A percentile compares a stretch with the other conserved stretches of the same genome.
Conservation (phyloP, 164 flowering plant species). For the Litsea cubeba region DNA sequence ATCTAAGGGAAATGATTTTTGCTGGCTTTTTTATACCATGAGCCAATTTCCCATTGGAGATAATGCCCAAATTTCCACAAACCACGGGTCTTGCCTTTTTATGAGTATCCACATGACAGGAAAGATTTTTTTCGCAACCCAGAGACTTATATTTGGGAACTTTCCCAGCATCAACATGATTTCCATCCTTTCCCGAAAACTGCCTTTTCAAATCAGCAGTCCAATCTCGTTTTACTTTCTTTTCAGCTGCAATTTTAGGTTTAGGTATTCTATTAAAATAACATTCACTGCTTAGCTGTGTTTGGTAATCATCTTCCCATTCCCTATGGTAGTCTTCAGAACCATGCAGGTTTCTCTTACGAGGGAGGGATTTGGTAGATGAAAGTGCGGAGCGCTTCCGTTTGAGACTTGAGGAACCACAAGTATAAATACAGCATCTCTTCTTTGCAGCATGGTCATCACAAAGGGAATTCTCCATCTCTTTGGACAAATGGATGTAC, state of each 20-base stretch:
- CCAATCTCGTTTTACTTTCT: slow-evolving; percentile 20
- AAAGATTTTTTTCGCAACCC: slow-evolving; percentile 7
- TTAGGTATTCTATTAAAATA: slow-evolving; percentile 12
- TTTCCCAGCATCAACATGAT: slow-evolving; percentile 14
- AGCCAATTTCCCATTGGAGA: slow-evolving; percentile 30
- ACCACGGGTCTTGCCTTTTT: slow-evolving; percentile 39
- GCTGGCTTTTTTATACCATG: slow-evolving; percentile 28
- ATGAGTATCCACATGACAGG: slow-evolving; percentile 9
- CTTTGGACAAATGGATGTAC: slow-evolving; percentile 16
- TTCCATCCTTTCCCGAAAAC: slow-evolving; percentile 6
- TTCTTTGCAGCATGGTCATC: slow-evolving; percentile 14
- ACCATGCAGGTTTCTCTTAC: slow-evolving; percentile 24
- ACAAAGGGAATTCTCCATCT: slow-evolving; percentile 12
- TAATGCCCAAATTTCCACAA: slow-evolving; percentile 54
- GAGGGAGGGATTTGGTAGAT: slow-evolving; percentile 18
- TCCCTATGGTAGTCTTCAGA: slow-evolving; percentile 18
- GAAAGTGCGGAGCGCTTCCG: slow-evolving; percentile 21
- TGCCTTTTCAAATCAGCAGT: slow-evolving; percentile 9
- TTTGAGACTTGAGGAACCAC: slow-evolving; percentile 23
- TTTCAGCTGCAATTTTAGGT: slow-evolving; percentile 15
- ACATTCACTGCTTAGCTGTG: slow-evolving; percentile 1
- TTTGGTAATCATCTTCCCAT: slow-evolving; percentile 17
- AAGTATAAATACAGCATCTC: slow-evolving; percentile 11
- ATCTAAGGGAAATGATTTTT: slow-evolving; percentile 47
- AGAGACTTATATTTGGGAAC: slow-evolving; percentile 11